Evolutionary conservation across 164 flowering plant species (phyloP), one percentile per base, ranked within the genome.

Genomic region (Pachysandra terminalis): DNA sequence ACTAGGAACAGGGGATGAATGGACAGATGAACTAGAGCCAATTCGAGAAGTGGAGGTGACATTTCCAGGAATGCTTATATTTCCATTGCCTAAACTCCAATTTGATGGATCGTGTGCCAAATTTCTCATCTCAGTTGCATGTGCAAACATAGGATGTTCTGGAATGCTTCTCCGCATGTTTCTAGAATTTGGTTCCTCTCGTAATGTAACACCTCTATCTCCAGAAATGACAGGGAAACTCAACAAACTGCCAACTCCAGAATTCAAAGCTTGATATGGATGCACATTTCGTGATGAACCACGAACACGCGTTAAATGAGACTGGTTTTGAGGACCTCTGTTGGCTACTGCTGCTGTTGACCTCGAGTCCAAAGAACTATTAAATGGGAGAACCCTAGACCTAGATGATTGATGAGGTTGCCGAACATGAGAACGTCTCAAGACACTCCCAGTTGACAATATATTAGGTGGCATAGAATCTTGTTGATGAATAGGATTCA

Each of bases 111-210:
- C 77, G 52, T 75, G 81, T 56, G 72, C 72, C 12, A 67, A 71
- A 65, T 56, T 78, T 77, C 89, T 82, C 17, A 71, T 64, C 10
- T 85, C 91, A 65, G 66, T 27, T 13, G 80, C 55, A 37, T 87
- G 80, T 48, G 73, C 54, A 73, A 86, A 80, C 74, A 84, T 71
- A 32, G 86, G 83, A 79, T 83, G 80, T 27, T 87, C 90, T 51
- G 81, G 78, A 25, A 80, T 69, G 70, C 75, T 77, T 70, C 90
- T 77, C 15, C 77, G 67, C 48, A 76, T 56, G 68, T 58, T 80
- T 74, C 85, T 79, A 56, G 84, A 61, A 57, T 68, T 77, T 60
- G 74, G 40, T 65, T 82, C 85, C n/a, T 75, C 87, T 17, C 48
- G 75, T 24, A 69, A 74, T 19, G 60, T 24, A 61, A 76, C 26